phyloP scores from a whole-genome alignment of 306 rosid genomes.

The Cucurbita maxima region DNA sequence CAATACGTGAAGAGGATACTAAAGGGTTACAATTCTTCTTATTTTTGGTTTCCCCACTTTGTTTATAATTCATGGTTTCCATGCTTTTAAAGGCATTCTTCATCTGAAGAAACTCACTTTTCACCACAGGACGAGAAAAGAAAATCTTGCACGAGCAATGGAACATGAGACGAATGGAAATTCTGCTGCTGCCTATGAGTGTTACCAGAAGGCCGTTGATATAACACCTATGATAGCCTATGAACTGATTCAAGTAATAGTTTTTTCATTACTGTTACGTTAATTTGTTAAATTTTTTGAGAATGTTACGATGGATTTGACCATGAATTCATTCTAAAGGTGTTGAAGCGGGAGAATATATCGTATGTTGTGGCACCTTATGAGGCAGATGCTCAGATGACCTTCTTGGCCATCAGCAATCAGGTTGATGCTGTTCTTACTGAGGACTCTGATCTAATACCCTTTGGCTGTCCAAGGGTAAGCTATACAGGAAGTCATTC shows the following conservation, averaged over 20 bases:
- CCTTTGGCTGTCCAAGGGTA: constrained; percentile 90
- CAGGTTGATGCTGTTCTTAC: constrained; percentile 85
- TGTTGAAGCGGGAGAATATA: constrained; percentile 65
- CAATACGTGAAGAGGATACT: not conserved
- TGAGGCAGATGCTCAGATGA: constrained; percentile 96
- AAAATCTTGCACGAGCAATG: constrained; percentile 68
- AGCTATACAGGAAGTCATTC: constrained; percentile 17
- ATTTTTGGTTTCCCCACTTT: not conserved
- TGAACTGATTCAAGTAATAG: constrained; percentile 57
- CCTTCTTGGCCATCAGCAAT: constrained; percentile 66
- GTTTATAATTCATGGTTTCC: not conserved
- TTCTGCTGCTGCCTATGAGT: constrained; percentile 71
- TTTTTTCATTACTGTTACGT: not conserved
- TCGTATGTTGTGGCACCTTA: constrained; percentile 83
- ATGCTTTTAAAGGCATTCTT: not conserved
- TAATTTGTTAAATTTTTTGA: not conserved
- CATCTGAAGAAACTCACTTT: not conserved
- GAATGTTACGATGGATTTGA: not conserved
- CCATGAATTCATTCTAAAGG: constrained; percentile 27
- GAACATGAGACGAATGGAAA: constrained; percentile 69
- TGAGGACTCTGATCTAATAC: constrained; percentile 91
- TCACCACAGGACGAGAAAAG: constrained; percentile 56
- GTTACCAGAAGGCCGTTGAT: constrained; percentile 96
- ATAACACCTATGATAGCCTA: constrained; percentile 68
- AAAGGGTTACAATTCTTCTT: not conserved